Conservation (phyloP, 306 rosid genomes). For the Quercus alba region DNA sequence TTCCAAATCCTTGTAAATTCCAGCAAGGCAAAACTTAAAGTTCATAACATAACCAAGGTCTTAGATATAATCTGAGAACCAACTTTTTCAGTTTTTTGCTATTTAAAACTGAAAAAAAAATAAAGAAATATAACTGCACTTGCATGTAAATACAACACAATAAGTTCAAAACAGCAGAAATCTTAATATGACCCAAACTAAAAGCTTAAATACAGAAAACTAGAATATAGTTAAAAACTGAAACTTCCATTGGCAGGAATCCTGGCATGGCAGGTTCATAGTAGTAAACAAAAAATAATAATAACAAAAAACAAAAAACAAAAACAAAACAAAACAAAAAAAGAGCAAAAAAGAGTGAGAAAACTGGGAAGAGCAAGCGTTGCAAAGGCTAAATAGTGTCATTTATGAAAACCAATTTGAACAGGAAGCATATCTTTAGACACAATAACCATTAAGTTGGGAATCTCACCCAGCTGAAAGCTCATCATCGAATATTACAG, state of each 20-base stretch:
- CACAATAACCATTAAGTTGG: constrained; percentile 5
- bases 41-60: constrained; percentile 4
- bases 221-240: neutral
- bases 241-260: neutral
- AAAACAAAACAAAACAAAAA: neutral
- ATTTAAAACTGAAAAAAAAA: neutral
- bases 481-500: constrained; percentile 92
- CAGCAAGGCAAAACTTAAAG: neutral
- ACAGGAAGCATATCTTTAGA: constrained; percentile 10
- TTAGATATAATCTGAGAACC: constrained; percentile 18
- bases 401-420: constrained; percentile 6
- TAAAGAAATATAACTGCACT: neutral
- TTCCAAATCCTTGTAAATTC: constrained; percentile 4
- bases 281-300: neutral
- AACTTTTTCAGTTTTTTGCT: neutral
- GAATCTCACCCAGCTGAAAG: constrained; percentile 80
- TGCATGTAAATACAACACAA: neutral
- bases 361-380: neutral
- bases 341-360: neutral
- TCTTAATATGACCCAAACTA: neutral
- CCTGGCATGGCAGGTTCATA: neutral
- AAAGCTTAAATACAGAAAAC: neutral
- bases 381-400: neutral
- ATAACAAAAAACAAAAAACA: neutral
- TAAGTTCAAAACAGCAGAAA: neutral